These are phyloP conservation scores for Paecilomyces sp. DNA, from an alignment of 2,329 filamentous ascomycete species.

Conservation along the genomic window DNA sequence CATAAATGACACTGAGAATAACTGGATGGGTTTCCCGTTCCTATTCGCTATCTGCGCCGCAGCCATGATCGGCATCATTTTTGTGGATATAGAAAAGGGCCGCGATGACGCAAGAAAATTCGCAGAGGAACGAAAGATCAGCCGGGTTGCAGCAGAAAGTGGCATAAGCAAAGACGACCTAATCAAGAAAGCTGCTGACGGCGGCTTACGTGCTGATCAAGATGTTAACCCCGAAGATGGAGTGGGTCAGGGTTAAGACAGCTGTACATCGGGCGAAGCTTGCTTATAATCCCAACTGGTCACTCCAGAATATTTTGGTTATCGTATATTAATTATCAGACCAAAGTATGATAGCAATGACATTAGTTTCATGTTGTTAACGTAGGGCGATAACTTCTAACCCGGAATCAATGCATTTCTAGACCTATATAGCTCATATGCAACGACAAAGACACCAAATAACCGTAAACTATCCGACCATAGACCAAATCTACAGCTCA, in stretches of 20 bases:
- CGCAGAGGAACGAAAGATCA: slow-evolving; percentile 25
- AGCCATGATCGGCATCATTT: slow-evolving; percentile 32
- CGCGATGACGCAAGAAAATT: slow-evolving; percentile 32
- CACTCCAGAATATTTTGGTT: too few species aligned
- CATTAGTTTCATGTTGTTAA: too few species aligned
- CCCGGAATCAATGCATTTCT: too few species aligned
- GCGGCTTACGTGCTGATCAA: background rate
- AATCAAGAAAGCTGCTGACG: slow-evolving; percentile 4
- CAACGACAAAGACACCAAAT: too few species aligned
- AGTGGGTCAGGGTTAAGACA: background rate
- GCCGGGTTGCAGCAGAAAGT: slow-evolving; percentile 19
- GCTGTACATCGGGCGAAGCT: too few species aligned
- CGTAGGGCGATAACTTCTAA: too few species aligned
- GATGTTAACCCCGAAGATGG: background rate
- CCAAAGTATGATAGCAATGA: too few species aligned
- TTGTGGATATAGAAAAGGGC: slow-evolving; percentile 35
- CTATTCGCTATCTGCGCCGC: slow-evolving; percentile 30
- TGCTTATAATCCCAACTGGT: too few species aligned
- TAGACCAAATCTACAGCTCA: background rate
- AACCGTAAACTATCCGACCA: background rate
- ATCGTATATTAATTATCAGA: too few species aligned
- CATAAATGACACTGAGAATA: slow-evolving; percentile 34
- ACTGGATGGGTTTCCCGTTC: slow-evolving; percentile 40
- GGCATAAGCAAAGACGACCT: slow-evolving; percentile 13
- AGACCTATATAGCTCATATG: too few species aligned